Percentiles rank a stretch among this genome's conserved stretches.
Evolutionary conservation across 2,329 filamentous ascomycete species (phyloP).

Genomic region (Trichoderma sp.): DNA sequence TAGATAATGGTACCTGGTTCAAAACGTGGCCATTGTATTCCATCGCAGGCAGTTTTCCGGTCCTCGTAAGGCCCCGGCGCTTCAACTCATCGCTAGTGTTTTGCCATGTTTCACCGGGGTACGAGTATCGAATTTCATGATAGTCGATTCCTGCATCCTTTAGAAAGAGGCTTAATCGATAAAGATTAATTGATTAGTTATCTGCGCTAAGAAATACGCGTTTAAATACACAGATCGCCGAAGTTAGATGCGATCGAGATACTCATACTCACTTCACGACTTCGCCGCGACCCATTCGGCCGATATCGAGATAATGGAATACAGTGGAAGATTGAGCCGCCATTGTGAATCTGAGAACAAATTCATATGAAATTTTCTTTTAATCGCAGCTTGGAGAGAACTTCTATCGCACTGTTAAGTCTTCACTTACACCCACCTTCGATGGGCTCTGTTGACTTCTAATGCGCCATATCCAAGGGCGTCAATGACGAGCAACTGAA

Average conservation of each 20-base stretch:
- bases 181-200: background rate
- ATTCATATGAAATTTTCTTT: background rate
- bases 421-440: background rate
- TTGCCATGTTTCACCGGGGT: background rate
- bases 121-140: background rate
- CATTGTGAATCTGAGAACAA: background rate
- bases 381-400: background rate
- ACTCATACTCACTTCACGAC: background rate
- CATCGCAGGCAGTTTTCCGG: background rate
- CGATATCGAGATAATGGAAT: background rate
- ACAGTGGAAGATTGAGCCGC: background rate
- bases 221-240: accelerated
- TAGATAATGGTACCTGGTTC: background rate
- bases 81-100: background rate
- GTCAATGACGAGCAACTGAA: background rate
- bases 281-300: background rate
- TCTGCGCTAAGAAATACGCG: background rate
- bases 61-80: background rate
- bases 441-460: background rate
- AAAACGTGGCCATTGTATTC: background rate
- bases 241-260: background rate
- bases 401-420: too few species aligned
- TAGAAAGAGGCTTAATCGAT: background rate
- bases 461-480: background rate
- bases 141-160: background rate